Base-by-base conservation (phyloP, 2,329 filamentous ascomycete species). In the Acrocalymma vagum region DNA sequence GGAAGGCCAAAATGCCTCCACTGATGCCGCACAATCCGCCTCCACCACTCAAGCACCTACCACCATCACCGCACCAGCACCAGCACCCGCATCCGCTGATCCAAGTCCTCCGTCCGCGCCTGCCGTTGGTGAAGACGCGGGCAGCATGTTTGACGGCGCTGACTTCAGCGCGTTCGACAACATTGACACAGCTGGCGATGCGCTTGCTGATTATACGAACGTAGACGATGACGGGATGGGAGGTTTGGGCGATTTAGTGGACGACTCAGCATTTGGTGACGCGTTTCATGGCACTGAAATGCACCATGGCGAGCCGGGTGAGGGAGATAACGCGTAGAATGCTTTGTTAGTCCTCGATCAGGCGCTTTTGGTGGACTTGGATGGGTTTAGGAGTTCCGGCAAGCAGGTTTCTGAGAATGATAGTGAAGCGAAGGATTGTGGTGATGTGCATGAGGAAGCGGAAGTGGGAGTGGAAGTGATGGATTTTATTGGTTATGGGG, bases 201-300 rank as follows among this genome's bases (percentile, higher is more conserved):
- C 68, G 13, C 40, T 70, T 8, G 67, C 67, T 10, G 67, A 70
- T 29, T 70, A 69, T 38, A 63, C 61, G 6, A 60, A 67, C 21
- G 59, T 44, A 14, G 56, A 42, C n/a, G 67, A 69, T 17, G 64
- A 70, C 18, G 64, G 55, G 25, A 57, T 71, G 52, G n/a, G n/a
- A n/a, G 68, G 63, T 3, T 50, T 71, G 21, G 33, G 38, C 13
- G 68, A 69, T 36, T 51, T 70, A 9, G 64, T 70, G 3, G 66
- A 71, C 28, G 63, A 70, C 41, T 69, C 66, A 15, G 68, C 68
- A 3, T 71, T 71, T 39, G 68, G 68, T 2, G 68, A 70, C 30
- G 68, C 68, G n/a, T 71, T 71, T 42, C 68, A 71, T 17, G 65
- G 60, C 3, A 70, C 62, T 11, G 66, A 67, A 32, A 63, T 60